Evolutionary conservation across 2,329 filamentous ascomycete species (phyloP), one percentile per base, ranked within the genome.

Genomic region (Pyricularia sp.): DNA sequence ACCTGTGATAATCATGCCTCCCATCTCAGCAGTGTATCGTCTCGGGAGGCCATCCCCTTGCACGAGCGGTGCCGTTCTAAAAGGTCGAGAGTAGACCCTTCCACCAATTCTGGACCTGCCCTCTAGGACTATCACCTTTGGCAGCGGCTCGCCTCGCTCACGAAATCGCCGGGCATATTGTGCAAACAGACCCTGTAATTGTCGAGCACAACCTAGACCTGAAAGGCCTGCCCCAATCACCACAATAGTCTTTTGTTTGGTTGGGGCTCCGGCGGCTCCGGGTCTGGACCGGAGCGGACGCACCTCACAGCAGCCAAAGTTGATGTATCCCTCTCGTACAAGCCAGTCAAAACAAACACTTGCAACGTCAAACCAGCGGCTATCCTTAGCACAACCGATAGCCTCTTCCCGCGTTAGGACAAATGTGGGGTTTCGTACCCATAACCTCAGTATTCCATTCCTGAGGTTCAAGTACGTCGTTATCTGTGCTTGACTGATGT

Each of bases 1-100:
- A 0, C 95, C 95, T 42, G 96, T 97, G 71, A 99, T 93, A 70
- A 99, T 98, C 84, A 99, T 97, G 69, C 94, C 95, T 31, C 95
- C 95, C 89, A 97, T 96, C 78, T 99, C 95, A 36, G 93, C 95
- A 25, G 94, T 98, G 75, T 90, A 91, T 67, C 88, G 82, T 71
- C 83, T 85, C 10, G 20, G 20, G 26, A 59, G 59, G 23, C 36
- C 67, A 28, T 25, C 6, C 23, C n/a, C 58, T 25, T 28, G 58
- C 9, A 50, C n/a, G 31, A 31, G 28, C 12, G 67, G 67, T 30
- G n/a, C 63, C 26, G 67, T 68, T 20, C 82, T 81, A 71, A 90
- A 85, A 28, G 85, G 80, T 68, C 86, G 93, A 68, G 95, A 99
- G 79, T 97, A 98, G 25, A 99, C 93, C 72, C 95, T 88, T 59